Evolutionary conservation across 768 basidiomycete species (phyloP), one percentile per base, ranked within the genome.

Genomic region (Amanita pallidorosea): DNA sequence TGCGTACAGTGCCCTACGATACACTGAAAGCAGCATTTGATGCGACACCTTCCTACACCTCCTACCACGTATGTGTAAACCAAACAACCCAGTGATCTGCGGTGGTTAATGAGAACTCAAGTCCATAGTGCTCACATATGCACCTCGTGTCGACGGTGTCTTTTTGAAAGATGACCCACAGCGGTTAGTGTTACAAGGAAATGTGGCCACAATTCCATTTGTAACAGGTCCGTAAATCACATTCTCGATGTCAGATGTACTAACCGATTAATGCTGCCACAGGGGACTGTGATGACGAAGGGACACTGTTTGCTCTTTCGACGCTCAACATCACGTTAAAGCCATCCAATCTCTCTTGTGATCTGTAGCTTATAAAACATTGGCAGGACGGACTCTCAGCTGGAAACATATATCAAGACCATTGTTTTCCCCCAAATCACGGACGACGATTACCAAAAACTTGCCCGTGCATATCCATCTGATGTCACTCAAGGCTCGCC

Each of bases 241-340:
- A 9, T 46, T 33, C 9, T n/a, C 5, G 4, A 2, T n/a, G 25
- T 4, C 37, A 17, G 0, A 33, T 31, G 33, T n/a, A n/a, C n/a
- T n/a, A 38, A 25, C 7, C 40, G 3, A 50, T 6, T 7, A 6
- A 2, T 27, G 25, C 25, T 27, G 25, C 25, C 25, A 29, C 45
- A 70, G 76, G 76, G 15, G 71, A 80, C 54, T 75, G 73, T 55
- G 79, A 81, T 45, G 81, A 83, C 49, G 81, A 83, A 58, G 81
- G 80, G 5, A 78, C 80, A 0, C 18, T 77, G 0, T 79, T 79
- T 56, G 70, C 76, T 2, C 56, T 79, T 7, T 67, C 75, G 2
- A 75, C 67, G 1, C 51, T 72, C 37, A 78, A 79, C 48, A 53
- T 77, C 49, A 77, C 75, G 75, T 75, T n/a, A 54, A 49, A 72